Evolutionary conservation across 2,329 filamentous ascomycete genomes (phyloP).

Genomic region (Trichoderma aggressivum): DNA sequence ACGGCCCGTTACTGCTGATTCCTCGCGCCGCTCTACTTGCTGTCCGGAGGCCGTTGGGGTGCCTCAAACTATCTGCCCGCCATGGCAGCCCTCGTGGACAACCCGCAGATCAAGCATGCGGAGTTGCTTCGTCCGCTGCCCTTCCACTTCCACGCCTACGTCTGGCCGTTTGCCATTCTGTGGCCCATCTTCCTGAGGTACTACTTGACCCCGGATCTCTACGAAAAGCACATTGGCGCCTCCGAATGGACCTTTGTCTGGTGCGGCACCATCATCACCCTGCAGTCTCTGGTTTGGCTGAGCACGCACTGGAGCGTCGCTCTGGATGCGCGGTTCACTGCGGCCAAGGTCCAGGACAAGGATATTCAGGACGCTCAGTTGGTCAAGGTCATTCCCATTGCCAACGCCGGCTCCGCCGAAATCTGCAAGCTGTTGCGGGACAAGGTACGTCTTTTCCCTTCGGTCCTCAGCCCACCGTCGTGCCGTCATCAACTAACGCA

Average conservation of each 20-base stretch:
- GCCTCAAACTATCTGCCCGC: conserved; percentile 9
- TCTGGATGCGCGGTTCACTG: conserved; percentile 76
- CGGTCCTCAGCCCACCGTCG: not conserved
- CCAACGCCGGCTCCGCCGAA: conserved; percentile 84
- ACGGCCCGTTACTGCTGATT: not conserved
- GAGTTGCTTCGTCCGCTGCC: conserved; percentile 85
- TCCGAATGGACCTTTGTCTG: conserved; percentile 98
- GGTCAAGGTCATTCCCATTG: conserved; percentile 88
- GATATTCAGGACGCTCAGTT: conserved; percentile 71
- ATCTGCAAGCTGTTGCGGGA: conserved; percentile 81
- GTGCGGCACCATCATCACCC: conserved; percentile 79
- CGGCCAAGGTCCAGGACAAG: conserved; percentile 62
- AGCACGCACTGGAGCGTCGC: conserved; percentile 98
- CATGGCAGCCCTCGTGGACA: conserved; percentile 79
- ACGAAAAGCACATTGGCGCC: conserved; percentile 87
- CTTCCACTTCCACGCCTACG: conserved; percentile 76
- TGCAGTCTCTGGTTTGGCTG: conserved; percentile 87
- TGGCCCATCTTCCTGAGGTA: conserved; percentile 91
- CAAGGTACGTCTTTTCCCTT: conserved; percentile 43
- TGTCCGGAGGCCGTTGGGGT: conserved; percentile 1
- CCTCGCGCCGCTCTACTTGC: not conserved
- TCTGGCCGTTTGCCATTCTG: conserved; percentile 87
- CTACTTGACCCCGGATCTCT: conserved; percentile 78
- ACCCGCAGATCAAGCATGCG: conserved; percentile 81
- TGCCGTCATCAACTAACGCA: not conserved